Conservation (phyloP, 2,329 filamentous ascomycete species). For the Colletotrichum costaricense region DNA sequence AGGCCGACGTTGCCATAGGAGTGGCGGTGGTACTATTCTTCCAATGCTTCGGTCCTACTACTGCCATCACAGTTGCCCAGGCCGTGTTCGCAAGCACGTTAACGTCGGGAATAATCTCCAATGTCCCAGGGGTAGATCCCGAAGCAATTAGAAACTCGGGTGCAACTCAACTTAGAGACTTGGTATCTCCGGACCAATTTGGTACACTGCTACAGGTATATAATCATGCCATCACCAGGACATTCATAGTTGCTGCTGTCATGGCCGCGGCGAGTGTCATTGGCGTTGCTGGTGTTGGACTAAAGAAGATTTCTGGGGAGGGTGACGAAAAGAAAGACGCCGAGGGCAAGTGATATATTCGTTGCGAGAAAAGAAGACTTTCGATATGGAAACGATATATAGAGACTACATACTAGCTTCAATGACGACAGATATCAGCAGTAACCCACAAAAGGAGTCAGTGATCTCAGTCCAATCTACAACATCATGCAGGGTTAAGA, state of each 20-base stretch:
- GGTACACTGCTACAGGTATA: not conserved
- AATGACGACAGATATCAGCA: not conserved
- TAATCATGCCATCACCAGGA: slow-evolving; percentile 20
- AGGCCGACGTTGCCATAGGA: slow-evolving; percentile 10
- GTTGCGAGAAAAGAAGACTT: too few relatives aligned
- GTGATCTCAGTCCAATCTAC: not conserved
- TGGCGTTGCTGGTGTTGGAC: slow-evolving; percentile 17
- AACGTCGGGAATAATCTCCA: not conserved
- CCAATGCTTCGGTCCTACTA: slow-evolving; percentile 21
- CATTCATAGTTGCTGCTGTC: slow-evolving; percentile 15
- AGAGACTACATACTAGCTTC: not conserved
- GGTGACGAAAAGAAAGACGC: not conserved
- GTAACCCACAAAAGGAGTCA: not conserved
- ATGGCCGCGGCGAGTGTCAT: slow-evolving; percentile 21
- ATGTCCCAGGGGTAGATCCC: not conserved
- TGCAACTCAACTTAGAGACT: not conserved
- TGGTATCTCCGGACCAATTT: not conserved
- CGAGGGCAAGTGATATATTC: not conserved
- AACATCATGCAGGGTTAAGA: slow-evolving; percentile 23
- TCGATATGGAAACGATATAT: too few relatives aligned
- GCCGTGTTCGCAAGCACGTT: slow-evolving; percentile 8
- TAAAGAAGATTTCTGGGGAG: slow-evolving; percentile 6
- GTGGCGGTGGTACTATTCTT: slow-evolving; percentile 19
- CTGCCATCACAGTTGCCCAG: slow-evolving; percentile 12
- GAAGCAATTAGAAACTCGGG: not conserved